Evolutionary conservation across 1,284 basidiomycete species (phyloP).

Genomic region (Leccinum holopus): DNA sequence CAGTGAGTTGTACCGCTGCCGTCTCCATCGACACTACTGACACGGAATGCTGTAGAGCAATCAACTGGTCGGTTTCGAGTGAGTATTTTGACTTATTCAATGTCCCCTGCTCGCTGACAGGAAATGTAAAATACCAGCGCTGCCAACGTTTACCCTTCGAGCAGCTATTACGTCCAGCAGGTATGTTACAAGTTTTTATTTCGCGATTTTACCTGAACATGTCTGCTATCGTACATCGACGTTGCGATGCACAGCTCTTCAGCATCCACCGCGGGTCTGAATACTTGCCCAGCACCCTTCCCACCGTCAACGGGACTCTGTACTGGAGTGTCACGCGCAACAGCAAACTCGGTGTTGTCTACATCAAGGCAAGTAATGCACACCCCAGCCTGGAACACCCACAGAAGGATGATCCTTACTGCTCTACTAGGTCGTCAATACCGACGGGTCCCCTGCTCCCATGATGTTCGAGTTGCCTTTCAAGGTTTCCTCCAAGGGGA

Average conservation of each 20-base stretch:
- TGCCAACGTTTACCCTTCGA: slow-evolving; percentile 52
- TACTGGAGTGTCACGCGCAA: slow-evolving; percentile 41
- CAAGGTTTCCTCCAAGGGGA: slow-evolving; percentile 38
- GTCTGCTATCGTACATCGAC: not conserved
- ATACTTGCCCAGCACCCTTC: slow-evolving; percentile 64
- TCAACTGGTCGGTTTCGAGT: slow-evolving; percentile 70
- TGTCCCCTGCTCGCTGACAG: slow-evolving; percentile 5
- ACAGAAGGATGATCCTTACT: not conserved
- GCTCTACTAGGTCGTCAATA: slow-evolving; percentile 51
- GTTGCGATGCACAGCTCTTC: slow-evolving; percentile 48
- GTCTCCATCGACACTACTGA: not conserved
- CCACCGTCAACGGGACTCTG: slow-evolving; percentile 43
- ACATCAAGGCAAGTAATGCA: slow-evolving; percentile 51
- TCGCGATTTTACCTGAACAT: not conserved
- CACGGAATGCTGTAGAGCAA: slow-evolving; percentile 36
- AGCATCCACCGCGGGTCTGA: slow-evolving; percentile 57
- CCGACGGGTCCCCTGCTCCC: slow-evolving; percentile 38
- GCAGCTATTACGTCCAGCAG: slow-evolving; percentile 67
- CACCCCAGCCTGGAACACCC: not conserved
- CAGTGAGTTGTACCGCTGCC: not conserved
- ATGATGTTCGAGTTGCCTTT: slow-evolving; percentile 58
- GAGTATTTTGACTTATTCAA: slow-evolving; percentile 23
- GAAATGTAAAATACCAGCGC: slow-evolving; percentile 38
- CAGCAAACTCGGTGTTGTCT: slow-evolving; percentile 38
- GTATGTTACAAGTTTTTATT: slow-evolving; percentile 34